Percentiles rank a stretch among this genome's conserved stretches.
Conservation (phyloP, 31 red algal genomes). For the Porphyra umbilicalis region DNA sequence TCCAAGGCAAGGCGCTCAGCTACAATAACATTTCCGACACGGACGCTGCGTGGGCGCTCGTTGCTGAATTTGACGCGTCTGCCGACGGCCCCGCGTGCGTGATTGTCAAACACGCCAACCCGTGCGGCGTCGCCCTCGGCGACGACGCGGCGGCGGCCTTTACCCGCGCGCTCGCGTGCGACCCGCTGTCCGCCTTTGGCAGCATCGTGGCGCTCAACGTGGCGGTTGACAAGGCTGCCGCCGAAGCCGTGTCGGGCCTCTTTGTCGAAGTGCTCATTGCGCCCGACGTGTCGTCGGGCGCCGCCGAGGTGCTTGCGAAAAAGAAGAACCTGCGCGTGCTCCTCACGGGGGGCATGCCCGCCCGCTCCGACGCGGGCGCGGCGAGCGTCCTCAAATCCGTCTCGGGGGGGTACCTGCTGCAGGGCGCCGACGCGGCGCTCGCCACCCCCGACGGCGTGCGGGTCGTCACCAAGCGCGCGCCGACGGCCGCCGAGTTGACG, state of each 20-base stretch:
- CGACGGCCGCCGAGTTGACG: slow-evolving; percentile 81
- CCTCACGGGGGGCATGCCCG: slow-evolving; percentile 66
- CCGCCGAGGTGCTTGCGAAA: slow-evolving; percentile 37
- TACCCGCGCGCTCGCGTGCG: slow-evolving; percentile 72
- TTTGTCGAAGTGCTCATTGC: slow-evolving; percentile 97
- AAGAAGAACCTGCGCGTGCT: slow-evolving; percentile 93
- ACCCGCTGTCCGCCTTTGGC: slow-evolving; percentile 90
- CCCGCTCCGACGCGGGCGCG: slow-evolving; percentile 3
- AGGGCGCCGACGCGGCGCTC: slow-evolving; percentile 56
- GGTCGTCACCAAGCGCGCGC: slow-evolving; percentile 85
- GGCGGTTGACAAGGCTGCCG: slow-evolving; percentile 61
- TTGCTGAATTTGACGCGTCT: slow-evolving; percentile 51
- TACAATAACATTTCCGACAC: slow-evolving; percentile 96
- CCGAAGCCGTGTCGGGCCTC: slow-evolving; percentile 69
- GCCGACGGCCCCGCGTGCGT: slow-evolving; percentile 55
- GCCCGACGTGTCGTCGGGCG: slow-evolving; percentile 76
- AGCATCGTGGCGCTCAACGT: slow-evolving; percentile 87
- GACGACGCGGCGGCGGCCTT: slow-evolving; percentile 82
- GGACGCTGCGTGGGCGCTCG: slow-evolving; percentile 89
- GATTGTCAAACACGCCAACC: slow-evolving; percentile 98
- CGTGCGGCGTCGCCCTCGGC: slow-evolving; percentile 85
- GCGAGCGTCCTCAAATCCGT: slow-evolving; percentile 64
- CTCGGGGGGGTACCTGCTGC: slow-evolving; percentile 72
- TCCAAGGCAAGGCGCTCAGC: slow-evolving; percentile 95
- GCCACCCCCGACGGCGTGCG: slow-evolving; percentile 39